Base-by-base conservation (phyloP, 2,329 filamentous ascomycete species). In the Alternaria infectoria region DNA sequence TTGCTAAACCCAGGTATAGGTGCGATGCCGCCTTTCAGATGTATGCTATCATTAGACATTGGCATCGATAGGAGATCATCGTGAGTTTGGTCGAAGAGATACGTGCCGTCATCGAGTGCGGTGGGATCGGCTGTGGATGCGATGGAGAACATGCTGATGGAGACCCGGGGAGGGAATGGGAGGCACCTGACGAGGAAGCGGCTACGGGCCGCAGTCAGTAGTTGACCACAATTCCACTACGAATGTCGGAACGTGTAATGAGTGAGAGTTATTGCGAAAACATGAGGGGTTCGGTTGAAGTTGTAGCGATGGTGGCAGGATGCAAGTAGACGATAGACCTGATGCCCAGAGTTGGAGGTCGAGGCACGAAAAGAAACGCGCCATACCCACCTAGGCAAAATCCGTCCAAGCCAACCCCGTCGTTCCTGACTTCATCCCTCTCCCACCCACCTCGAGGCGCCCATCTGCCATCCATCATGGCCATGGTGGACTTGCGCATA, bases 71-170 rank as follows among this genome's bases (percentile, higher is more conserved):
- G 57, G 56, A 78, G 62, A 49, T 70, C 74, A 71, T 77, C 68
- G 57, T 77, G 71, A 55, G 68, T 65, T 55, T 73, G 70, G 30
- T 71, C 71, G 69, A 80, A 80, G 54, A 79, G 71, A 64, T 74
- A 76, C n/a, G 74, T 69, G 62, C 69, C 70, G 60, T 78, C 76
- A 68, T 77, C 72, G 69, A 79, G 69, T 40, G 72, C 73, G 67
- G 72, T 74, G 62, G 74, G 63, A 61, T 79, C 76, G 71, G 69
- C 65, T 56, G 74, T 72, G 60, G 75, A 66, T 66, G 72, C 69
- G 69, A 79, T 71, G 62, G 76, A 73, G 69, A 77, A 79, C 76
- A 80, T 79, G 67, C 57, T 73, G 70, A 65, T 61, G 60, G 54
- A 54, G 51, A 57, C 57, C 54, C 44, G 59, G 67, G 64, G 65